Percentiles rank a stretch among this genome's conserved stretches.
These are phyloP conservation scores for Actinomucor elegans DNA, from an alignment of 371 early-diverging fungal species.

Conservation along the genomic window DNA sequence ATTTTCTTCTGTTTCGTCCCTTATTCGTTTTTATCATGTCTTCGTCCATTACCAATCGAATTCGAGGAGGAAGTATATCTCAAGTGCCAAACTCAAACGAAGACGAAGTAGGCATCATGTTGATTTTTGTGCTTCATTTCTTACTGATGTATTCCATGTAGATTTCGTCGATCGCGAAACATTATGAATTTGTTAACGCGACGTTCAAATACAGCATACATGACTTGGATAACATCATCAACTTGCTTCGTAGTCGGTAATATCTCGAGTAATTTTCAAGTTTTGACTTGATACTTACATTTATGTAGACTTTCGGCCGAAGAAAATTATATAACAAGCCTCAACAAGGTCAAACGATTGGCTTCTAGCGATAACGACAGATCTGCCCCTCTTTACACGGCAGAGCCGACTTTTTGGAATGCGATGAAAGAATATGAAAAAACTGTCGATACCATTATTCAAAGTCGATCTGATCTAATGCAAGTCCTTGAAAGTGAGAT, in stretches of 20 bases:
- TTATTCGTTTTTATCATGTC: too few species aligned
- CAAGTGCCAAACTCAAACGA: constrained; percentile 6
- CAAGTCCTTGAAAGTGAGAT: constrained; percentile 20
- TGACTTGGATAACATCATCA: constrained; percentile 40
- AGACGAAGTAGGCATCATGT: constrained; percentile 7
- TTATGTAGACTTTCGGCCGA: constrained; percentile 29
- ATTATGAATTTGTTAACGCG: constrained; percentile 37
- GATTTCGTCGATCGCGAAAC: constrained; percentile 28
- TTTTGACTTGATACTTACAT: neutral
- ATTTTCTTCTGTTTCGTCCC: too few species aligned
- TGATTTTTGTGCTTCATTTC: neutral
- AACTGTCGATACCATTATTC: constrained; percentile 25
- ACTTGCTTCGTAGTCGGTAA: constrained; percentile 41
- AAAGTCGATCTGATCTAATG: constrained; percentile 22
- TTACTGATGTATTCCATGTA: neutral
- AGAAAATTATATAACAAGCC: constrained; percentile 33
- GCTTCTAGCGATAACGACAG: constrained; percentile 20
- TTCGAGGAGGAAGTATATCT: constrained; percentile 11
- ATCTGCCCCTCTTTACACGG: neutral
- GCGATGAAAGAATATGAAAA: constrained; percentile 35
- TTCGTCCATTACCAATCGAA: constrained; percentile 10
- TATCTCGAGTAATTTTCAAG: neutral
- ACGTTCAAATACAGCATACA: constrained; percentile 43
- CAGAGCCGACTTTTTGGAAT: constrained; percentile 18
- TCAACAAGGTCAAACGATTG: constrained; percentile 30